Percentiles rank a stretch among this genome's conserved stretches.
These are phyloP conservation scores for Brasenia schreberi DNA, from an alignment of 164 flowering plant genomes.

Conservation along the genomic window DNA sequence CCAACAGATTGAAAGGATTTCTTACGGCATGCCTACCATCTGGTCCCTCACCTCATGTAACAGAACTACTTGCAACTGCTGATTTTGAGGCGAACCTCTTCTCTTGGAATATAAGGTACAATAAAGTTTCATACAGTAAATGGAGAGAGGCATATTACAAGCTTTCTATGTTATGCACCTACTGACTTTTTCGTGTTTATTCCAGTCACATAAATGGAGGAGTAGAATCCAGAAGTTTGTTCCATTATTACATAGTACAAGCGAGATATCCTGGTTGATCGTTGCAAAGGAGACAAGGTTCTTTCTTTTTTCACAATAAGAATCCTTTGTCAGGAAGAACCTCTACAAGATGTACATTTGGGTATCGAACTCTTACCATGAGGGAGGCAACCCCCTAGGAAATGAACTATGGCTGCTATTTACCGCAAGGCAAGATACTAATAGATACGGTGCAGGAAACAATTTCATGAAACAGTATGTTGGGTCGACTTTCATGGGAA, in stretches of 20 bases:
- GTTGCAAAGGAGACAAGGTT: conserved; percentile 89
- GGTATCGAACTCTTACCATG: no score
- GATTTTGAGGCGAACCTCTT: conserved; percentile 75
- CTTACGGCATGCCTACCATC: conserved; percentile 81
- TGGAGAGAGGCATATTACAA: no score
- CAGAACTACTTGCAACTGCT: conserved; percentile 65
- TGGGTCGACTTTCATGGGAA: no score
- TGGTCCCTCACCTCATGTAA: conserved; percentile 64
- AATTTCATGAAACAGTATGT: no score
- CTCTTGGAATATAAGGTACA: conserved; percentile 70
- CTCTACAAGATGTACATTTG: no score
- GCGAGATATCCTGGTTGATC: conserved; percentile 64
- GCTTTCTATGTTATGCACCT: not conserved
- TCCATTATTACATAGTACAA: conserved; percentile 67
- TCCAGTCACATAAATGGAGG: conserved; percentile 63
- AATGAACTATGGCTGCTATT: no score
- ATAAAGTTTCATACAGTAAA: no score
- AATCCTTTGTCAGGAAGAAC: no score
- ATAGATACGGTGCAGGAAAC: no score
- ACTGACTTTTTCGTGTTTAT: not conserved
- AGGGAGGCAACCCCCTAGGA: no score
- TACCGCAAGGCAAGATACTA: no score
- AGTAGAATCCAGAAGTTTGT: conserved; percentile 57
- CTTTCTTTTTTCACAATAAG: not conserved
- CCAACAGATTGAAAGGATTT: conserved; percentile 51